Evolutionary conservation across 2,329 filamentous ascomycete genomes (phyloP).

Genomic region (Exserohilum rostratum): DNA sequence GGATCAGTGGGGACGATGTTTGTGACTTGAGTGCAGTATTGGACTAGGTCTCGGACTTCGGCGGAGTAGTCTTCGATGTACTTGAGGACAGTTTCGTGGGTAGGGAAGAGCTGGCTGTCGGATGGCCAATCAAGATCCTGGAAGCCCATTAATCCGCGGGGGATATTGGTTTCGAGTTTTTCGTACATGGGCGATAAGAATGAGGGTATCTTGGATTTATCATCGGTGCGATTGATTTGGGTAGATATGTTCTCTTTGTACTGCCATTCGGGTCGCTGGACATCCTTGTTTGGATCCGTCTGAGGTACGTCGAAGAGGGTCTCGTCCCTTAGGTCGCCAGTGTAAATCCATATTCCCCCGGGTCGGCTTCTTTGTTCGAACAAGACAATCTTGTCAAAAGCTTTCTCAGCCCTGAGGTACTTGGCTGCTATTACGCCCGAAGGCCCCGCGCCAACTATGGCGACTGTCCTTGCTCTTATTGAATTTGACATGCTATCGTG

Average conservation of each 20-base stretch:
- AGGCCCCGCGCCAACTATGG: constrained; percentile 83
- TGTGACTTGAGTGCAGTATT: constrained; percentile 73
- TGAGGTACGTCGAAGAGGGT: constrained; percentile 66
- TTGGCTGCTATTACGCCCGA: constrained; percentile 79
- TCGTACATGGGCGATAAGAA: constrained; percentile 89
- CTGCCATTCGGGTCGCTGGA: constrained; percentile 67
- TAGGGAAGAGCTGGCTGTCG: constrained; percentile 74
- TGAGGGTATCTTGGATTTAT: constrained; percentile 53
- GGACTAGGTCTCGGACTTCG: constrained; percentile 70
- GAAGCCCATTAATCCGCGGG: constrained; percentile 79
- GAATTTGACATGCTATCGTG: constrained; percentile 14
- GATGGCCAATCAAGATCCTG: constrained; percentile 71
- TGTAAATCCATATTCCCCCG: constrained; percentile 89
- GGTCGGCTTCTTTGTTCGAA: constrained; percentile 80
- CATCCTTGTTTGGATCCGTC: constrained; percentile 64
- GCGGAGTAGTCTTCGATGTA: constrained; percentile 77
- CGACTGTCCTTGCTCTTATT: constrained; percentile 64
- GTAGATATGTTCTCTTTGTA: background rate
- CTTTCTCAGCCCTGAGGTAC: constrained; percentile 73
- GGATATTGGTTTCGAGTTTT: constrained; percentile 84
- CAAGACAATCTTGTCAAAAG: constrained; percentile 72
- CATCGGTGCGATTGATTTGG: background rate
- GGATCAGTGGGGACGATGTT: constrained; percentile 55
- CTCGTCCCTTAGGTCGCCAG: constrained; percentile 55
- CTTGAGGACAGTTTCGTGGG: constrained; percentile 69